Conservation (phyloP, 352 stramenopile species). For the Blastocystis sp. region DNA sequence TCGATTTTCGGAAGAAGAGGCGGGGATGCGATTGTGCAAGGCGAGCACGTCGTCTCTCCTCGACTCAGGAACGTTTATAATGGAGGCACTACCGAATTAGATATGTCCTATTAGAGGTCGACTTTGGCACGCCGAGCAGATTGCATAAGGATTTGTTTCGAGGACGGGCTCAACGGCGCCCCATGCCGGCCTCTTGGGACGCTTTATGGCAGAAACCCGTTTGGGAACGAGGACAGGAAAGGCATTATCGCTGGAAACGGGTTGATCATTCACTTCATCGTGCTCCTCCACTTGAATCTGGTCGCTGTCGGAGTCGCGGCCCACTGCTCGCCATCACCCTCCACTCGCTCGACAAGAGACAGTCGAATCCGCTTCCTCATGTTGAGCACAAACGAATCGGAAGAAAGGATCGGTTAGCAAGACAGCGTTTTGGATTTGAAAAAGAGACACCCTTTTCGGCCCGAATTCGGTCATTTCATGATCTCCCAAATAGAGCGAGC, state of each 20-base stretch:
- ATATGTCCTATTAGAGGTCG: neutral
- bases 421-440: too few relatives aligned
- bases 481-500: too few relatives aligned
- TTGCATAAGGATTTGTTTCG: conserved; percentile 20
- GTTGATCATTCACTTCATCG: neutral
- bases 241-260: neutral
- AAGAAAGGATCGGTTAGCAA: neutral
- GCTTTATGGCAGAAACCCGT: neutral
- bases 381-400: neutral
- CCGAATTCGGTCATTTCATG: too few relatives aligned
- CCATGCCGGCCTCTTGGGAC: neutral
- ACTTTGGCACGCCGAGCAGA: conserved; percentile 20
- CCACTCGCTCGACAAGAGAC: neutral
- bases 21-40: conserved; percentile 10
- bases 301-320: neutral
- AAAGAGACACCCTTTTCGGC: neutral
- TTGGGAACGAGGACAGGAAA: conserved; percentile 30
- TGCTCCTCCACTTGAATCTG: neutral
- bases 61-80: conserved; percentile 6
- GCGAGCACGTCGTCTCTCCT: conserved; percentile 35
- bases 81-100: neutral
- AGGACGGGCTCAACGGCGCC: neutral
- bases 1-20: conserved; percentile 17
- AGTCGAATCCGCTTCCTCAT: neutral
- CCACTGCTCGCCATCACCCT: neutral